Evolutionary conservation across 2,329 filamentous ascomycete genomes (phyloP).

Genomic region (Phyllosticta paracitricarpa): DNA sequence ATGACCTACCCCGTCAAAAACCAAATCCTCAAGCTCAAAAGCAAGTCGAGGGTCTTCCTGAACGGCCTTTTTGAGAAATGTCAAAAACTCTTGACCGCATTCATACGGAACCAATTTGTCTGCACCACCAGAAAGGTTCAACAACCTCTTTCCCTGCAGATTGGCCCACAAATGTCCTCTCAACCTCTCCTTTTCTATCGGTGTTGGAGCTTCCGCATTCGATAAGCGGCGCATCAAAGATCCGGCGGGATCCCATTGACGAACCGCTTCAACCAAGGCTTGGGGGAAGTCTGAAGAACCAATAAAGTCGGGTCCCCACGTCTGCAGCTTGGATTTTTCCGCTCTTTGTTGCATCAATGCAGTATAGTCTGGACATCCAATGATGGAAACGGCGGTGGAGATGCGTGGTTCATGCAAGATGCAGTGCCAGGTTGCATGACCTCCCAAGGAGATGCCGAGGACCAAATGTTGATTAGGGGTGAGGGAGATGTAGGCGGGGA

Average conservation of each 20-base stretch:
- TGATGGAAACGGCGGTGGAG: slow-evolving; percentile 65
- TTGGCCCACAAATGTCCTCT: neutral
- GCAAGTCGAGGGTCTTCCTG: slow-evolving; percentile 35
- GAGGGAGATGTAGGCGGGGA: slow-evolving; percentile 65
- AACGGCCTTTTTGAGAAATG: slow-evolving; percentile 52
- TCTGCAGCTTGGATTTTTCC: slow-evolving; percentile 53
- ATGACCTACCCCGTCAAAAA: slow-evolving; percentile 62
- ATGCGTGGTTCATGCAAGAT: slow-evolving; percentile 70
- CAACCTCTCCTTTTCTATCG: slow-evolving; percentile 29
- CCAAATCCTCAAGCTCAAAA: slow-evolving; percentile 51
- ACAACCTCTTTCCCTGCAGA: slow-evolving; percentile 49
- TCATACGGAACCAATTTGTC: slow-evolving; percentile 66
- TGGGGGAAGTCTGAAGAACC: slow-evolving; percentile 69
- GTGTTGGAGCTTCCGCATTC: slow-evolving; percentile 4
- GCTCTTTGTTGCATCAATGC: slow-evolving; percentile 75
- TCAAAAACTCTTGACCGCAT: slow-evolving; percentile 49
- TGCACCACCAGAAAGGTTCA: slow-evolving; percentile 54
- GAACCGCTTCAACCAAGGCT: slow-evolving; percentile 53
- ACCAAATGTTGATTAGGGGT: slow-evolving; percentile 56
- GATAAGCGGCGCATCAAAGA: slow-evolving; percentile 47
- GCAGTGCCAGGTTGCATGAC: slow-evolving; percentile 78
- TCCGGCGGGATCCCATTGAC: slow-evolving; percentile 63
- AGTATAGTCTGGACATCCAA: slow-evolving; percentile 84
- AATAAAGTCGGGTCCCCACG: slow-evolving; percentile 58
- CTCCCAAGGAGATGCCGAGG: slow-evolving; percentile 76